Evolutionary conservation across 352 stramenopile species (phyloP).

Genomic region (Phytophthora sojae): DNA sequence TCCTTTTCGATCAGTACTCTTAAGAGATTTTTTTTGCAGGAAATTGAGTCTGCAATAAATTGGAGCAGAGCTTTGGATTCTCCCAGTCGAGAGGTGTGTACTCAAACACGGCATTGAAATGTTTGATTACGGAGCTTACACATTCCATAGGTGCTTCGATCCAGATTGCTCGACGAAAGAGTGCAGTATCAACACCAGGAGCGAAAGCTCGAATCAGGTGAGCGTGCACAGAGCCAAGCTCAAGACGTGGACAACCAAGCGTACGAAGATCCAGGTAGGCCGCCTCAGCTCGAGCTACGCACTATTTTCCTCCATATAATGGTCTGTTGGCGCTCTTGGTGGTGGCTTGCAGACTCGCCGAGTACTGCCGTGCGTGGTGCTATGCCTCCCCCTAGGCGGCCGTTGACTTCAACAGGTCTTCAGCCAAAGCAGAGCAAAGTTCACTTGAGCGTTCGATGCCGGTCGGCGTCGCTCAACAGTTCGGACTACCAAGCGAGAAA

Average conservation of each 20-base stretch:
- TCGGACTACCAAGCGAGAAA: constrained; percentile 28
- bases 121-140: neutral
- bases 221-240: constrained; percentile 2
- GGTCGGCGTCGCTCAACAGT: constrained; percentile 18
- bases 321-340: no score
- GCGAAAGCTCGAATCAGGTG: neutral
- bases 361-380: constrained; percentile 29
- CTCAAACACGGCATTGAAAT: neutral
- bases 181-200: constrained; percentile 11
- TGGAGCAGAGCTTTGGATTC: constrained; percentile 14
- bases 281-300: neutral
- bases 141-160: constrained; percentile 15
- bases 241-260: constrained; percentile 16
- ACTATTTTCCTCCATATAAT: neutral
- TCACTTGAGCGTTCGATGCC: constrained; percentile 15
- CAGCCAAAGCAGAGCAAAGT: constrained; percentile 28
- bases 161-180: constrained; percentile 16
- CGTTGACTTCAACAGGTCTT: constrained; percentile 20
- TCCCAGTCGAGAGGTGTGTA: constrained; percentile 3
- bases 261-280: constrained; percentile 15
- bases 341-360: neutral
- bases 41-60: constrained; percentile 37
- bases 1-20: neutral
- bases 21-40: constrained; percentile 3
- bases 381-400: constrained; percentile 27